These are phyloP conservation scores for Termitomyces sp. DNA, from an alignment of 1,284 basidiomycete genomes.

Conservation along the genomic window DNA sequence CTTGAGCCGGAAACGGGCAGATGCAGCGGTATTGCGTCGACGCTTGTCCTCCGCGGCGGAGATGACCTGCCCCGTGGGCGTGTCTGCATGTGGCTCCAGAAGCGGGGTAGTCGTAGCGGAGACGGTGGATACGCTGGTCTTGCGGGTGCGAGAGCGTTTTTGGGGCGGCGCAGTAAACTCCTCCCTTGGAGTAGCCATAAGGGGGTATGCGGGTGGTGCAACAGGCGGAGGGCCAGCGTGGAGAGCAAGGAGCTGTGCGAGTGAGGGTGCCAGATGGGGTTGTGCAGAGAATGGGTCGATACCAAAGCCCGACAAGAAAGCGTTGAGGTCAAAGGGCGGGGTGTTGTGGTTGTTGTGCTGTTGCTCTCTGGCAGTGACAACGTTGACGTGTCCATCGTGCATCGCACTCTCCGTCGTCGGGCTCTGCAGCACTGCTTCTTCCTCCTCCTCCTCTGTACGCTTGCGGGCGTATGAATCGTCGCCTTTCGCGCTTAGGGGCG, in stretches of 20 bases:
- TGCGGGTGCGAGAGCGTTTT: constrained; percentile 55
- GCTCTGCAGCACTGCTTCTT: constrained; percentile 25
- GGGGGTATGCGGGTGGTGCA: constrained; percentile 11
- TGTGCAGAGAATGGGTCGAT: constrained; percentile 43
- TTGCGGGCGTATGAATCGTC: constrained; percentile 29
- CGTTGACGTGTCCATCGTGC: constrained; percentile 53
- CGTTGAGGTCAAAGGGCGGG: constrained; percentile 46
- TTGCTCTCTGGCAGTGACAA: constrained; percentile 41
- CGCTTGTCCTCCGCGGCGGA: constrained; percentile 84
- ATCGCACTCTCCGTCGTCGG: constrained; percentile 40
- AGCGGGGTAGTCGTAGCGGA: constrained; percentile 23
- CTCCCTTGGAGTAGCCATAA: constrained; percentile 6
- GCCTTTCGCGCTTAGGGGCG: constrained; percentile 36
- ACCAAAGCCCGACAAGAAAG: constrained; percentile 56
- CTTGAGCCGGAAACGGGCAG: constrained; percentile 96
- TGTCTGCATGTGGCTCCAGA: constrained; percentile 12
- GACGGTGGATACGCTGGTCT: constrained; percentile 34
- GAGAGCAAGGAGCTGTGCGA: constrained; percentile 61
- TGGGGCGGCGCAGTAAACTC: constrained; percentile 24
- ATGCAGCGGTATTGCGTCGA: constrained; percentile 91
- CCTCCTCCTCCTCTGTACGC: constrained; percentile 42
- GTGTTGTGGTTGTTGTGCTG: constrained; percentile 7
- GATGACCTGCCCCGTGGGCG: constrained; percentile 20
- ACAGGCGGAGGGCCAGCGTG: constrained; percentile 37
- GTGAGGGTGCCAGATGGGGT: constrained; percentile 41